Percentiles rank a stretch among this genome's conserved stretches.
phyloP scores from a whole-genome alignment of 225 moss, liverwort and hornwort genomes.

The Polytrichum formosum region DNA sequence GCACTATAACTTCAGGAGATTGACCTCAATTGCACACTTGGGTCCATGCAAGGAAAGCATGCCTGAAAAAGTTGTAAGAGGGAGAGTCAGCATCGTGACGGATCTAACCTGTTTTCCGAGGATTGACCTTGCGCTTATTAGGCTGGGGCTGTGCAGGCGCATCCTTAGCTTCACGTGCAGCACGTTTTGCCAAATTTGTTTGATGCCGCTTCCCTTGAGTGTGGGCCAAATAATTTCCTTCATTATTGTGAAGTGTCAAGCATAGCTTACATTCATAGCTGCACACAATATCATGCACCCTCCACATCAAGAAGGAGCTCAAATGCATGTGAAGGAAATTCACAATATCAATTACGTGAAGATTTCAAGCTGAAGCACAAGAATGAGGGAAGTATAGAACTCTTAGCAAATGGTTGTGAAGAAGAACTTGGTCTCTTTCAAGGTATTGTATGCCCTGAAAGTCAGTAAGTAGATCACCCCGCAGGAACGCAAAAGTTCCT shows the following conservation, averaged over 20 bases:
- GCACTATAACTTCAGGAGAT: too few species aligned
- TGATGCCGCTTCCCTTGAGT: slow-evolving; percentile 98
- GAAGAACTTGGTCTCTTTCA: too few species aligned
- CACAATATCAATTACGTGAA: too few species aligned
- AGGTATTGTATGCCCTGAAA: too few species aligned
- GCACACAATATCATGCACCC: slow-evolving; percentile 28
- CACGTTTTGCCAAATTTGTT: slow-evolving; percentile 94
- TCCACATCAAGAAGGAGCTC: background rate
- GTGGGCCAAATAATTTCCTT: slow-evolving; percentile 97
- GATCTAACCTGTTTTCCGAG: slow-evolving; percentile 86
- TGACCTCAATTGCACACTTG: too few species aligned
- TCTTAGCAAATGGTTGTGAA: too few species aligned
- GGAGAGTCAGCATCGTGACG: background rate
- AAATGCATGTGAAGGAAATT: too few species aligned
- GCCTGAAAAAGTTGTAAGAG: background rate
- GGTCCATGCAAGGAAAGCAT: too few species aligned
- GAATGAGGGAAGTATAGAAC: too few species aligned
- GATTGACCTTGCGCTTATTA: slow-evolving; percentile 94
- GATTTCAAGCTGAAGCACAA: too few species aligned
- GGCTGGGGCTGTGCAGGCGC: slow-evolving; percentile 98
- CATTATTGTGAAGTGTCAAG: slow-evolving; percentile 97
- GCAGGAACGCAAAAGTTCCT: too few species aligned
- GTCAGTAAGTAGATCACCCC: too few species aligned
- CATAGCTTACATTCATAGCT: slow-evolving; percentile 99
- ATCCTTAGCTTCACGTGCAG: slow-evolving; percentile 97